Evolutionary conservation across 805 yeast genomes (phyloP).

Genomic region (Candida xyloterini): DNA sequence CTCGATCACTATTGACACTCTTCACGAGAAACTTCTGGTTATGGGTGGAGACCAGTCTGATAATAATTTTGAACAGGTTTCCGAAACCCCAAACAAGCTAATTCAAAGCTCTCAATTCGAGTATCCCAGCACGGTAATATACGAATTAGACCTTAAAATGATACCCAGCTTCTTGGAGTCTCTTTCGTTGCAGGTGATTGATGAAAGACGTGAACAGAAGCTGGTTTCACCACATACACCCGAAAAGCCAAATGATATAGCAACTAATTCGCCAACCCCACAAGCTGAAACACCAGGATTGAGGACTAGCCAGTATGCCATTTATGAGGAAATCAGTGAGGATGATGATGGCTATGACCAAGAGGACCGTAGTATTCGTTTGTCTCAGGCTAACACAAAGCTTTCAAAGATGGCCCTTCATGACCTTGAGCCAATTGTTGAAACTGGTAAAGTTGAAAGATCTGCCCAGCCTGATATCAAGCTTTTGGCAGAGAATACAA

Average conservation of each 20-base stretch:
- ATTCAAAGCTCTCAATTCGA: constrained; percentile 33
- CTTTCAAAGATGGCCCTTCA: too few relatives aligned
- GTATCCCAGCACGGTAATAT: constrained; percentile 33
- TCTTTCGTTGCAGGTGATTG: neutral
- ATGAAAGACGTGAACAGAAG: neutral
- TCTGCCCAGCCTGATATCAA: too few relatives aligned
- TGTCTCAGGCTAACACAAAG: too few relatives aligned
- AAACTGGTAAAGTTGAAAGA: too few relatives aligned
- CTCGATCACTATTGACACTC: constrained; percentile 68
- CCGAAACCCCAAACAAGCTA: constrained; percentile 18
- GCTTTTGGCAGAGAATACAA: too few relatives aligned
- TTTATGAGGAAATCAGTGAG: constrained; percentile 19
- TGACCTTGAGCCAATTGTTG: too few relatives aligned
- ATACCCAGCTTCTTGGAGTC: constrained; percentile 29
- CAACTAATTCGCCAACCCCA: neutral
- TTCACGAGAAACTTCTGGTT: constrained; percentile 65
- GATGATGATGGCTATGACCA: constrained; percentile 10
- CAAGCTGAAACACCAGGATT: constrained; percentile 13
- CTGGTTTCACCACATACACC: neutral
- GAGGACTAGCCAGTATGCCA: constrained; percentile 22
- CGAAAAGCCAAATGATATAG: neutral
- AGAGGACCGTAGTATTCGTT: neutral
- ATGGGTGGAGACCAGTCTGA: constrained; percentile 92
- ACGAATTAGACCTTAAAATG: constrained; percentile 33
- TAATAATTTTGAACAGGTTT: constrained; percentile 37